Evolutionary conservation across 2,329 filamentous ascomycete genomes (phyloP).

Genomic region (Dothistroma pini): DNA sequence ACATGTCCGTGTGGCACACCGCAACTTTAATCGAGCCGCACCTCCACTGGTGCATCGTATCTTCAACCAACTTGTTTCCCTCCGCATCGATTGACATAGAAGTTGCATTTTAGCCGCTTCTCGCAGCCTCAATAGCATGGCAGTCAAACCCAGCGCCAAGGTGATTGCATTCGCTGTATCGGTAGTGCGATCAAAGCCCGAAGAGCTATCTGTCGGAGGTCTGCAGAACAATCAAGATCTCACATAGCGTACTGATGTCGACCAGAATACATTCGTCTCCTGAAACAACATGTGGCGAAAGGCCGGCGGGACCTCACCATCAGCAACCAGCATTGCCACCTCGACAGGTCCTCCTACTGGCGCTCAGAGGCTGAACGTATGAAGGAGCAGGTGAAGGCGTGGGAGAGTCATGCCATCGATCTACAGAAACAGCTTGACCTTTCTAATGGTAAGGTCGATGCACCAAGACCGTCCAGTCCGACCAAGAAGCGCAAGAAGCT

Average conservation of each 20-base stretch:
- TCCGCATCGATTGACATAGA: not conserved
- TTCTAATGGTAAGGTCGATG: conserved; percentile 24
- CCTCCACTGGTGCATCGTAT: not conserved
- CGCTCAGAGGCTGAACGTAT: conserved; percentile 27
- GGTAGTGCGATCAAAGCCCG: conserved; percentile 39
- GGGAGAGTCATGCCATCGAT: conserved; percentile 22
- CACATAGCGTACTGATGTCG: conserved; percentile 9
- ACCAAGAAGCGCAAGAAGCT: conserved; percentile 31
- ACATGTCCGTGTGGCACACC: not conserved
- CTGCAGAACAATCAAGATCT: not conserved
- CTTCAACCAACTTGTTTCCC: not conserved
- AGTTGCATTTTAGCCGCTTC: not conserved
- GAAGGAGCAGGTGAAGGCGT: conserved; percentile 15
- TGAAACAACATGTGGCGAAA: conserved; percentile 36
- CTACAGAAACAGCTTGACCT: conserved; percentile 24
- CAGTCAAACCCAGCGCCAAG: conserved; percentile 11
- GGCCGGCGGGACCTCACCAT: conserved; percentile 24
- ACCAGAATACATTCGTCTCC: conserved; percentile 30
- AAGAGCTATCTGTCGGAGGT: conserved; percentile 33
- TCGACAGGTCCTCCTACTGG: conserved; percentile 43
- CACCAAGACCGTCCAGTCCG: conserved; percentile 9
- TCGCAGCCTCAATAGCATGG: not conserved
- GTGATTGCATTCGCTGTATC: conserved; percentile 27
- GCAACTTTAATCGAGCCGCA: not conserved
- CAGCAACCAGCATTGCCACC: conserved; percentile 31